These are phyloP conservation scores for Nosema granulosis DNA, from an alignment of 371 early-diverging fungal genomes.

Conservation along the genomic window DNA sequence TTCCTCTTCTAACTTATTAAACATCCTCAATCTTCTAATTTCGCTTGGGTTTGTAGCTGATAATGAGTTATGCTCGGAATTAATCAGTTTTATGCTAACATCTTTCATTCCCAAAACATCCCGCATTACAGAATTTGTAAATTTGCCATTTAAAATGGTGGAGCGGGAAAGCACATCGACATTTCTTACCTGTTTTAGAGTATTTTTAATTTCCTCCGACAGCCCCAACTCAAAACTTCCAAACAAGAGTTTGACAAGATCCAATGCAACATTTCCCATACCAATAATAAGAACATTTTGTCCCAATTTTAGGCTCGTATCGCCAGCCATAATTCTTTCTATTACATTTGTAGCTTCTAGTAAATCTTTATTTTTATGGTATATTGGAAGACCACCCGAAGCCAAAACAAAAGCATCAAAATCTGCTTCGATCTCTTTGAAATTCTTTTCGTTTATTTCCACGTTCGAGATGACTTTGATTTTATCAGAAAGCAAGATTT, in stretches of 20 bases:
- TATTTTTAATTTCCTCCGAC: not conserved
- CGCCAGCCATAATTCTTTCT: not conserved
- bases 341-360: slow-evolving; percentile 16
- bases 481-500: slow-evolving; percentile 29
- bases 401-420: slow-evolving; percentile 50
- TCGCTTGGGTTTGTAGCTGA: not conserved
- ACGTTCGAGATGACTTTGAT: slow-evolving; percentile 24
- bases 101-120: not conserved
- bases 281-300: slow-evolving; percentile 52
- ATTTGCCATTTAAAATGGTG: slow-evolving; percentile 12
- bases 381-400: slow-evolving; percentile 39
- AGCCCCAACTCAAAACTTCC: not conserved
- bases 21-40: slow-evolving; percentile 24
- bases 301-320: slow-evolving; percentile 11
- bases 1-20: not conserved
- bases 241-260: slow-evolving; percentile 35
- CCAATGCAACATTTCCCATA: slow-evolving; percentile 60
- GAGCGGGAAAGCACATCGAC: slow-evolving; percentile 20
- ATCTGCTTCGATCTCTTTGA: slow-evolving; percentile 7
- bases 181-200: not conserved
- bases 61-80: not conserved
- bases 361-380: slow-evolving; percentile 2
- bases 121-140: slow-evolving; percentile 43
- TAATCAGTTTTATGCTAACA: not conserved
- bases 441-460: slow-evolving; percentile 5